Evolutionary conservation across 75 land plant species (phyloP).

Genomic region (Pseudotsuga menziesii): DNA sequence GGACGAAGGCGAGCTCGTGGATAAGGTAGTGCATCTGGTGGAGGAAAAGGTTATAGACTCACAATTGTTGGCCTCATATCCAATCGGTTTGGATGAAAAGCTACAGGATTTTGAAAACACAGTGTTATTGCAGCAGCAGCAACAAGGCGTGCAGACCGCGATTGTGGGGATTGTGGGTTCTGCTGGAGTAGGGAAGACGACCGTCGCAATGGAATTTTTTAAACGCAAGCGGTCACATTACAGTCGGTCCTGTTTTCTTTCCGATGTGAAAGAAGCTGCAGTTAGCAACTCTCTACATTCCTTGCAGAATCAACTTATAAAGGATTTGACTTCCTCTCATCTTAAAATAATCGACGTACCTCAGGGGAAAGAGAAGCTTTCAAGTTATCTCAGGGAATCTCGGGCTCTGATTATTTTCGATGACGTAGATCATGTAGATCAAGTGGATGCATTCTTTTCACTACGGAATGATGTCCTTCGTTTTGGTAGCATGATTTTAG

Average conservation of each 20-base stretch:
- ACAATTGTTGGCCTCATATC: too few relatives aligned
- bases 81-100: too few relatives aligned
- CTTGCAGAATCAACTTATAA: background rate
- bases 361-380: background rate
- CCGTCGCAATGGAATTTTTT: background rate
- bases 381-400: background rate
- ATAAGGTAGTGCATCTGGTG: too few relatives aligned
- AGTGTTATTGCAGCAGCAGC: too few relatives aligned
- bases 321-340: background rate
- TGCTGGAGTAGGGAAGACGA: background rate
- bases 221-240: background rate
- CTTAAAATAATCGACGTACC: background rate
- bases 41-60: too few relatives aligned
- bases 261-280: background rate
- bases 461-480: background rate
- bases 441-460: background rate
- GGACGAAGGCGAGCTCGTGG: too few relatives aligned
- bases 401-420: background rate
- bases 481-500: background rate
- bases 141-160: too few relatives aligned
- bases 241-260: background rate
- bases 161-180: background rate
- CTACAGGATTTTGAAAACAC: too few relatives aligned
- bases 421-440: background rate
- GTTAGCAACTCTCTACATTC: background rate